A percentile compares a stretch with the other conserved stretches of the same genome.
These are phyloP conservation scores for Tetrastigma voinierianum DNA, from an alignment of 164 flowering plant species.

Conservation along the genomic window DNA sequence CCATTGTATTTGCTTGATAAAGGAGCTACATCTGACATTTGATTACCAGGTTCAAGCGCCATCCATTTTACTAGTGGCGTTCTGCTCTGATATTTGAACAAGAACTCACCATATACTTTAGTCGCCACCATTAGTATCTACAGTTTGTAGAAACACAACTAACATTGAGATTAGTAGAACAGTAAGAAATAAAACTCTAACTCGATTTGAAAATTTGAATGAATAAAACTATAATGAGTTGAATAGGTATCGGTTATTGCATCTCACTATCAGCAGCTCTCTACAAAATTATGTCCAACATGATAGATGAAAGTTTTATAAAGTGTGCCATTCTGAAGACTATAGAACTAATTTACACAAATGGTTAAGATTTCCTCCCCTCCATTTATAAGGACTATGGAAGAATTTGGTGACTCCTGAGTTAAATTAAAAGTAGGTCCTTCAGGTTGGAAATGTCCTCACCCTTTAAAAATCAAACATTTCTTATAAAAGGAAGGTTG, in stretches of 20 bases:
- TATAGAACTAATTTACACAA: no score
- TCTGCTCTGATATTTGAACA: conserved; percentile 21
- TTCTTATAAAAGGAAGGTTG: neutral
- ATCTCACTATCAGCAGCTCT: neutral
- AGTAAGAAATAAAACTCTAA: neutral
- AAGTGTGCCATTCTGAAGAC: no score
- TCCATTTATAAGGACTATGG: neutral
- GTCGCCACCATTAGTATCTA: conserved; percentile 4
- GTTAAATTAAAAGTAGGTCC: neutral
- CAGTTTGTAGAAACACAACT: neutral
- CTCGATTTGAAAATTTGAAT: neutral
- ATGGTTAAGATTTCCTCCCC: no score
- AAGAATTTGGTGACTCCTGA: neutral
- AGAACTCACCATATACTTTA: conserved; percentile 7
- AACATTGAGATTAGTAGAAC: neutral
- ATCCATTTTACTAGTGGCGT: conserved; percentile 6
- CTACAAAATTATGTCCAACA: neutral
- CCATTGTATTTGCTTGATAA: conserved; percentile 13
- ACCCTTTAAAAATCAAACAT: neutral
- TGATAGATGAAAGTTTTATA: neutral
- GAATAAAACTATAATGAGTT: neutral
- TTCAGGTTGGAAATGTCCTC: neutral
- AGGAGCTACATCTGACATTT: conserved; percentile 13
- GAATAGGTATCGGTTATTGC: neutral
- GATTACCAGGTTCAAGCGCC: conserved; percentile 8